Conservation (phyloP, 495 filamentous ascomycete genomes). For the Penicillium tannophilum region DNA sequence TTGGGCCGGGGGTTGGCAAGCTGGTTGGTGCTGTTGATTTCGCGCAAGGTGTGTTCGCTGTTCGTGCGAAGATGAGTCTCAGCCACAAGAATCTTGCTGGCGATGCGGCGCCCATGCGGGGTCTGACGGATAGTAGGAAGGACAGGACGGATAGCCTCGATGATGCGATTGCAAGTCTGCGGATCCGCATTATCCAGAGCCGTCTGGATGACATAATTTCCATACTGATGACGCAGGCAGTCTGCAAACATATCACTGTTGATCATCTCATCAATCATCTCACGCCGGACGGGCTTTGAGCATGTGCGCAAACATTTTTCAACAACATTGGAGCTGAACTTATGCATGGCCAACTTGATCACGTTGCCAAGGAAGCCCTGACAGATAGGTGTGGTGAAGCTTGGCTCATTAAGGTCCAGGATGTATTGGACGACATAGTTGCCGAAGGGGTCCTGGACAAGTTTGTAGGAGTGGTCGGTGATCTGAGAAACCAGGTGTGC, state of each 20-base stretch:
- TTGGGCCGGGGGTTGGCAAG: conserved; percentile 35
- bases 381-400: conserved; percentile 84
- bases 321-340: conserved; percentile 98
- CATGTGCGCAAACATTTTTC: conserved; percentile 89
- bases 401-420: conserved; percentile 80
- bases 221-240: conserved; percentile 86
- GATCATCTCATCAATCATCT: conserved; percentile 84
- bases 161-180: conserved; percentile 67
- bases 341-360: conserved; percentile 82
- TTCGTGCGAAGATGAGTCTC: conserved; percentile 38
- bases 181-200: conserved; percentile 83
- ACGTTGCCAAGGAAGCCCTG: conserved; percentile 74
- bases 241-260: conserved; percentile 74
- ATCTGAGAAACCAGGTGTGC: conserved; percentile 82
- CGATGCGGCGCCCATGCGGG: conserved; percentile 90
- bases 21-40: conserved; percentile 36
- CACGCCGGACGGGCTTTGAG: conserved; percentile 71
- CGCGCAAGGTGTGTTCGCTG: conserved; percentile 43
- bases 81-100: conserved; percentile 69
- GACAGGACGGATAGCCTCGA: conserved; percentile 81
- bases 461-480: conserved; percentile 73
- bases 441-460: conserved; percentile 95
- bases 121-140: conserved; percentile 81
- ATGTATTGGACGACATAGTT: conserved; percentile 99
- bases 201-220: conserved; percentile 98